phyloP scores from a whole-genome alignment of 1,284 basidiomycete species.

The Ceratobasidium sp. region DNA sequence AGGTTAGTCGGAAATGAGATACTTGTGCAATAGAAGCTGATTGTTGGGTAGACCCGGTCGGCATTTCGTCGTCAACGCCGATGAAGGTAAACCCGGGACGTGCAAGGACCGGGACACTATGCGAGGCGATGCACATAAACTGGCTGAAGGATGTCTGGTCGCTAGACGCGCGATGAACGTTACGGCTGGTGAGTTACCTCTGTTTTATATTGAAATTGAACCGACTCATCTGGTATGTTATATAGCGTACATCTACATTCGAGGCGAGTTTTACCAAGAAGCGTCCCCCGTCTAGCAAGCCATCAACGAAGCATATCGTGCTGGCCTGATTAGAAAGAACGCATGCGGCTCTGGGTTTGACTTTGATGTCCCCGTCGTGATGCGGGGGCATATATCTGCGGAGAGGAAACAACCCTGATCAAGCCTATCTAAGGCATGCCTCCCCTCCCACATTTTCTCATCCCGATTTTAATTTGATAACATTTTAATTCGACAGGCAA shows the following conservation, averaged over 20 bases:
- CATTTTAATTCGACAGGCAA: slow-evolving; percentile 66
- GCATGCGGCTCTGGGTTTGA: slow-evolving; percentile 93
- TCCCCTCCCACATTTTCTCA: neutral
- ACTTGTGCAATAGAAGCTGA: neutral
- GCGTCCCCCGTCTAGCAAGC: slow-evolving; percentile 94
- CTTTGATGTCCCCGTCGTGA: slow-evolving; percentile 98
- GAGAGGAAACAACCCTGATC: slow-evolving; percentile 98
- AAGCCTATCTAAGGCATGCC: slow-evolving; percentile 84
- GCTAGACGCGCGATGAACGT: slow-evolving; percentile 99
- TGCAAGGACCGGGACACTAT: slow-evolving; percentile 99
- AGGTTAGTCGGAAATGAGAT: slow-evolving; percentile 64
- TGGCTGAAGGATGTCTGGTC: slow-evolving; percentile 97
- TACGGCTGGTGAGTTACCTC: slow-evolving; percentile 74
- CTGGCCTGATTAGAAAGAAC: slow-evolving; percentile 92
- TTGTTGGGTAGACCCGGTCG: slow-evolving; percentile 72
- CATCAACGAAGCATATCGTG: slow-evolving; percentile 94
- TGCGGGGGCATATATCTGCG: slow-evolving; percentile 98
- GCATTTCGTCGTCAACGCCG: slow-evolving; percentile 98
- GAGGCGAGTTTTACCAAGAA: slow-evolving; percentile 98
- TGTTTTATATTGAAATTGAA: too few relatives aligned
- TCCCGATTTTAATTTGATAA: neutral
- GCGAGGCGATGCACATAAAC: slow-evolving; percentile 98
- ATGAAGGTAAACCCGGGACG: slow-evolving; percentile 98
- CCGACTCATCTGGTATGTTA: too few relatives aligned
- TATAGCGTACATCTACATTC: slow-evolving; percentile 97